These are phyloP conservation scores for Lepidium didymum DNA, from an alignment of 345 rosid species.

Conservation along the genomic window DNA sequence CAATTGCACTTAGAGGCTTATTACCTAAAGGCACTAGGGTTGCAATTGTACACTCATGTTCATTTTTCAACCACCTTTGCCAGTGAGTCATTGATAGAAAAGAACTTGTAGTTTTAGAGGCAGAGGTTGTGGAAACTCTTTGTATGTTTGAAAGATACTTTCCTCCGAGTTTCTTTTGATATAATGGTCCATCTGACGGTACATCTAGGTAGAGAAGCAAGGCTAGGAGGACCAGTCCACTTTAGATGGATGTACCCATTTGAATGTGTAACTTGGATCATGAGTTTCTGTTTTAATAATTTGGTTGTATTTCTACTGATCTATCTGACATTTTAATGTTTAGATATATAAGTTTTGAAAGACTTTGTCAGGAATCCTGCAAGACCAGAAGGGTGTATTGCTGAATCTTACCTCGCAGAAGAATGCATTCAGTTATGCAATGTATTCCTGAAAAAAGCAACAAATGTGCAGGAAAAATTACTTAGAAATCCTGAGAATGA, in stretches of 20 bases:
- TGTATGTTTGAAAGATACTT: neutral
- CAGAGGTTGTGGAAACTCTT: neutral
- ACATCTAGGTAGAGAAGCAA: neutral
- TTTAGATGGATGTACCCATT: neutral
- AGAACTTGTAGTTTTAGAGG: no score
- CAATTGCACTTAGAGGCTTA: no score
- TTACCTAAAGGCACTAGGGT: no score
- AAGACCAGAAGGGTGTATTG: no score
- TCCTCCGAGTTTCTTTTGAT: neutral
- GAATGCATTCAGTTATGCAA: neutral
- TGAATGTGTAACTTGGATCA: neutral
- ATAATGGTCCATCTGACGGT: neutral
- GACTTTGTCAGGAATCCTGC: neutral
- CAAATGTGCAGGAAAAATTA: neutral
- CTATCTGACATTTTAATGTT: neutral
- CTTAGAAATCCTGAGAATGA: neutral
- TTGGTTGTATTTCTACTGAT: no score
- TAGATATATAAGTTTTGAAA: neutral
- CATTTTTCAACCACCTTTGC: no score
- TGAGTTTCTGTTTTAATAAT: no score
- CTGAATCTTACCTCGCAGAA: no score
- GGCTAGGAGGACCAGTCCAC: neutral
- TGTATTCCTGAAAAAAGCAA: neutral
- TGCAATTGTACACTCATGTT: no score
- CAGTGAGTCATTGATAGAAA: no score